Conservation (phyloP, 2,329 filamentous ascomycete species). For the Pseudogymnoascus sp. region DNA sequence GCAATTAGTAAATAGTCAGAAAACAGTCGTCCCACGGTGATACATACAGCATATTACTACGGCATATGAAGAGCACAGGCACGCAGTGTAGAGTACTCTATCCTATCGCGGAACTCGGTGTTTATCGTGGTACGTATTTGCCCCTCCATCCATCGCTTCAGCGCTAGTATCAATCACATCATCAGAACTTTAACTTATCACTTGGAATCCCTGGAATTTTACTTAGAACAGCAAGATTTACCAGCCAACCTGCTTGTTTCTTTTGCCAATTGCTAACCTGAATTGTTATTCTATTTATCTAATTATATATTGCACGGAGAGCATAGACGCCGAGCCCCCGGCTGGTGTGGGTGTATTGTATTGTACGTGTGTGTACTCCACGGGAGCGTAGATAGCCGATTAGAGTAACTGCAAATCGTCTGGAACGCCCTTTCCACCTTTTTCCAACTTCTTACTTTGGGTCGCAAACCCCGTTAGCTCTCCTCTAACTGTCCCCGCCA, state of each 20-base stretch:
- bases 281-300: not conserved
- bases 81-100: not conserved
- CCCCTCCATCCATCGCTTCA: slow-evolving; percentile 1
- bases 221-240: not conserved
- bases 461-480: slow-evolving; percentile 4
- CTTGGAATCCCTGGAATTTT: not conserved
- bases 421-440: not conserved
- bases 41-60: not conserved
- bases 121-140: slow-evolving; percentile 4
- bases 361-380: not conserved
- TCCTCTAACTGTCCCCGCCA: not conserved
- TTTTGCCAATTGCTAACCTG: not conserved
- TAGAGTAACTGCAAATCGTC: not conserved
- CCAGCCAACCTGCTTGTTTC: not conserved
- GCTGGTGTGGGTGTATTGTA: not conserved
- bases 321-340: not conserved
- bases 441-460: slow-evolving; percentile 7
- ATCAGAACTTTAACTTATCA: slow-evolving; percentile 6
- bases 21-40: not conserved
- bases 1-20: not conserved
- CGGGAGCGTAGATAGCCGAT: not conserved
- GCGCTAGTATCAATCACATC: not conserved
- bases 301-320: not conserved
- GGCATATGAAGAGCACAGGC: not conserved
- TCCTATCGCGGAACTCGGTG: slow-evolving; percentile 5